These are phyloP conservation scores for Alopecurus myosuroides DNA, from an alignment of 176 grass and related monocot genomes.

Conservation along the genomic window DNA sequence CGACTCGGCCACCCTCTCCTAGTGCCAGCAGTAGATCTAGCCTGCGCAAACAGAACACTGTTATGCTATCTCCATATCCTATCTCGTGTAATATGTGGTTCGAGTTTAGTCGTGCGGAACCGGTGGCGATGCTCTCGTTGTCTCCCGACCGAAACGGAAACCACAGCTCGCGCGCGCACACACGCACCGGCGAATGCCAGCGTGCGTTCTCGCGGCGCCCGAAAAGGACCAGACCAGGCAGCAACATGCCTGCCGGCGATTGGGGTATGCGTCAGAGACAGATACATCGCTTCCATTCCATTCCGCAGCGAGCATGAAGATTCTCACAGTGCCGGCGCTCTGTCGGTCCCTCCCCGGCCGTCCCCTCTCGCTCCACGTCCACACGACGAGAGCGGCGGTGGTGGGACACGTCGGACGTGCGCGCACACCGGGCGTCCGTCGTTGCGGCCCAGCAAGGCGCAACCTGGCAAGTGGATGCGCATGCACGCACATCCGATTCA, in stretches of 20 bases:
- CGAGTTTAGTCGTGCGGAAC: not conserved
- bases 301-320: not conserved
- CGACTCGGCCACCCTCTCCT: not conserved
- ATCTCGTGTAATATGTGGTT: not conserved
- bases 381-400: not conserved
- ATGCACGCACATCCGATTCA: not conserved
- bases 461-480: not conserved
- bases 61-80: not conserved
- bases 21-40: not conserved
- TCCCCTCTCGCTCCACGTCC: not conserved
- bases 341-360: not conserved
- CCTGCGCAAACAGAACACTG: not conserved
- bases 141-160: not conserved
- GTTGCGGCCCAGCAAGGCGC: not conserved
- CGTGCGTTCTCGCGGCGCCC: not conserved
- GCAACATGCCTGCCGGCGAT: not conserved
- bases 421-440: not conserved
- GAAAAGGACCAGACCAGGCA: not conserved
- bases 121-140: not conserved
- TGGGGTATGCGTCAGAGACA: not conserved
- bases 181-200: not conserved
- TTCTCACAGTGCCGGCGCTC: not conserved
- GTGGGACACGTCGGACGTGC: conserved; percentile 5
- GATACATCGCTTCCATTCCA: not conserved
- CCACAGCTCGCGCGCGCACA: not conserved